These are phyloP conservation scores for Naganishia cerealis DNA, from an alignment of 1,284 basidiomycete genomes.

Conservation along the genomic window DNA sequence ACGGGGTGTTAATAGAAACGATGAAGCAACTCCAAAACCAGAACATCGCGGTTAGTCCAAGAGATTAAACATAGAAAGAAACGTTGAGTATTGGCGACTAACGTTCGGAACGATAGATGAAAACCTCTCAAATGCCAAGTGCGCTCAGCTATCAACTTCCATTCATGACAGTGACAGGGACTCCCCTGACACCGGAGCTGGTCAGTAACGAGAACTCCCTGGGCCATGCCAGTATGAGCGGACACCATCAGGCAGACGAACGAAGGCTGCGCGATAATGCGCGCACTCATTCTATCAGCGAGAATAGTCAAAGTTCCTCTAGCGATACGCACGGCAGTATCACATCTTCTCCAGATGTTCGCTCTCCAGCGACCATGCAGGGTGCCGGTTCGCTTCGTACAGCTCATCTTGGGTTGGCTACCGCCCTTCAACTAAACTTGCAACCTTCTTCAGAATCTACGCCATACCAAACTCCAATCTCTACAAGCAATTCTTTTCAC, in stretches of 20 bases:
- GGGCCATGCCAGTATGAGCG: not conserved
- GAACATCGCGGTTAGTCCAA: slow-evolving; percentile 5
- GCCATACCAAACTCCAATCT: not conserved
- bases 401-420: not conserved
- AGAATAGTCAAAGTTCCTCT: slow-evolving; percentile 12
- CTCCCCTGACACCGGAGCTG: not conserved
- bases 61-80: too few species aligned
- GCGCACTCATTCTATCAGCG: not conserved
- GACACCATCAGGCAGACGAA: not conserved
- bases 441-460: not conserved
- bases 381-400: not conserved
- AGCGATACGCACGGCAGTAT: slow-evolving; percentile 10
- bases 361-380: not conserved
- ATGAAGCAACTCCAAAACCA: slow-evolving; percentile 25
- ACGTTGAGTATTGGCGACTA: not conserved
- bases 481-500: not conserved
- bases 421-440: slow-evolving; percentile 1
- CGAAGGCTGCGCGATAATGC: not conserved
- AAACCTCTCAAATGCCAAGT: not conserved
- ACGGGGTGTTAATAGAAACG: slow-evolving; percentile 5
- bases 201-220: not conserved
- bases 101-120: not conserved
- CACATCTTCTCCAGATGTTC: not conserved
- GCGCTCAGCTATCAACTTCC: not conserved
- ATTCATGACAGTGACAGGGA: not conserved